Base-by-base conservation (phyloP, 768 basidiomycete genomes). In the Termitomyces sp. region DNA sequence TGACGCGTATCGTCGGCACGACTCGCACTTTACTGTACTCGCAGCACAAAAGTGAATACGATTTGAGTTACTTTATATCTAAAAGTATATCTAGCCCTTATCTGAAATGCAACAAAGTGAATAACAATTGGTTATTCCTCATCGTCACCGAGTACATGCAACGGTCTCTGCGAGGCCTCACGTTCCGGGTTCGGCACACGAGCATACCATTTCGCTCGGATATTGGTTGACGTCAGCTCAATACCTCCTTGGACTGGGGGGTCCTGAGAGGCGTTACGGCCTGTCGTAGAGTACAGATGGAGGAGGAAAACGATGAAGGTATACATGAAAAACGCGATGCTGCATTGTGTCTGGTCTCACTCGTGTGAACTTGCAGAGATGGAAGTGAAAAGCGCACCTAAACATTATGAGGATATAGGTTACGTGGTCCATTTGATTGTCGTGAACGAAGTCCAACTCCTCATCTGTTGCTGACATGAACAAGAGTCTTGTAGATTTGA, bases 381-480 rank as follows among this genome's bases (percentile, higher is more conserved):
- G 16, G 34, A 41, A 38, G 27, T 25, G 17, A 21, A 34, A 52
- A 41, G 56, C 79, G 29, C 38, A 88, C 90, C 88, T 88, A 74
- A 86, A 87, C 79, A 93, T 87, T 66, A 90, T 87, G 17, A 95
- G 78, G 37, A 89, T 78, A 65, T 95, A 96, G 0, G 94, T 94
- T 57, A 95, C 93, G 65, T 94, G 92, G 68, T 96, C 95, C 85
- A 96, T 92, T 42, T 82, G 87, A 19, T 74, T 75, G 12, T 82
- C 82, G 60, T 91, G 78, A 4, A 88, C 82, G 59, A 79, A 89
- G 25, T 79, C 65, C 29, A 96, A 74, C 69, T 96, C 92, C 73
- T 98, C 95, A 67, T 98, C 93, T 0, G 95, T 97, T 0, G 88
- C 95, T 14, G 89, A 90, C 84, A 96, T 92, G 77, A 98, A 97